Evolutionary conservation across 352 stramenopile genomes (phyloP), one percentile per base, ranked within the genome.

Genomic region (Globisporangium uncinulatum): DNA sequence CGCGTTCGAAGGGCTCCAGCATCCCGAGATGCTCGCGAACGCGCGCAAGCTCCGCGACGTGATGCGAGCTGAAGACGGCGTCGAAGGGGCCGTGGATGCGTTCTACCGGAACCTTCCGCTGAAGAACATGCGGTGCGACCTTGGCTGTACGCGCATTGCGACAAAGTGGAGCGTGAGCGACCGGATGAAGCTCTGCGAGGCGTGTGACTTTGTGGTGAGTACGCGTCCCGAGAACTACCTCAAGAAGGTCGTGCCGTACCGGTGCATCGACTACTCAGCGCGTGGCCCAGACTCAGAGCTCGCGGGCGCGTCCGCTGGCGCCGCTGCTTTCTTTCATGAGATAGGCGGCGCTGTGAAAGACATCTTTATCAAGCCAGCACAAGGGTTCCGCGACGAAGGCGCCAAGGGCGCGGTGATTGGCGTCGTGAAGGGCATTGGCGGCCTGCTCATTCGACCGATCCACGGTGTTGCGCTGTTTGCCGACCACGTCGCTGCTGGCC

Each of bases 31-130:
- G 17, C 67, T 62, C 53, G 47, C 68, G 31, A 69, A 65, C 46
- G 89, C 89, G 6, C 14, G n/a, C 10, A 51, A 20, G 29, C 53
- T 63, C 14, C 66, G 83, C 24, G 54, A 73, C 36, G 36, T 14
- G 57, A 92, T 97, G 80, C 57, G 72, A 24, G 20, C 49, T 11
- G 91, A 97, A 63, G 76, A 97, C 68, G 89, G 90, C 17, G 83
- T 94, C 2, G 65, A 73, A n/a, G 69, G 71, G 53, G 92, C 87
- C 0, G 74, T 97, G 8, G 51, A 84, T 21, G 72, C 77, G 43
- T 98, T 97, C 63, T 93, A 95, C 41, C 69, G 71, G 7, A 66
- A 88, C 50, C 66, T 97, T 37, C 90, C 89, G 1, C 13, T 90
- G 15, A 66, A 96, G 32, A 71, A 71, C 46, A 97, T 98, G 90